Evolutionary conservation across 441 rosid species (phyloP).

Genomic region (Kokia cookei): DNA sequence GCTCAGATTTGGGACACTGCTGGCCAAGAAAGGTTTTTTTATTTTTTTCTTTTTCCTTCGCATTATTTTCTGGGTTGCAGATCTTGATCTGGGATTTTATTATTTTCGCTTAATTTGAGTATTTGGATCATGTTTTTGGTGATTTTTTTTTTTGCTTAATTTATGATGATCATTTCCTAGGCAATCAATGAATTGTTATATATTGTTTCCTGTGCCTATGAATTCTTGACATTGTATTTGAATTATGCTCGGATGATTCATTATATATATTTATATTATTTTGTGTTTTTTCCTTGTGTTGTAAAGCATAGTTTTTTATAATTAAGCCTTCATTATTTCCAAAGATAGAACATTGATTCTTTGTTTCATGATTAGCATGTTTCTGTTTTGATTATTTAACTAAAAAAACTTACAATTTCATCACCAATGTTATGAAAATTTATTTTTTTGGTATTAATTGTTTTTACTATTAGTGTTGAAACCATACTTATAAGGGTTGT

Average conservation of each 20-base stretch:
- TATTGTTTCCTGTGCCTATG: not conserved
- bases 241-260: no score
- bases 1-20: constrained; percentile 98
- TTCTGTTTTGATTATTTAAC: no score
- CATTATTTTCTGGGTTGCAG: not conserved
- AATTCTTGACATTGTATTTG: no score
- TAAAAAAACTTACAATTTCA: no score
- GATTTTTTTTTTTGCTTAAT: not conserved
- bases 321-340: not conserved
- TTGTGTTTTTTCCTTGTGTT: not conserved
- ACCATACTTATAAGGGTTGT: not conserved
- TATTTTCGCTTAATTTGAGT: not conserved
- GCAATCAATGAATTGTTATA: not conserved
- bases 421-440: no score
- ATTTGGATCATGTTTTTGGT: not conserved
- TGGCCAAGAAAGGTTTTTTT: constrained; percentile 73
- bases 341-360: not conserved
- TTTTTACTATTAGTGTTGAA: not conserved
- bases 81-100: constrained; percentile 10
- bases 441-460: not conserved
- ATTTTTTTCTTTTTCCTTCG: not conserved
- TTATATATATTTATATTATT: not conserved
- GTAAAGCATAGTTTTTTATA: not conserved
- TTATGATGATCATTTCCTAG: not conserved
- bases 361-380: not conserved